A percentile compares a stretch with the other conserved stretches of the same genome.
Conservation (phyloP, 2,329 filamentous ascomycete genomes). For the Trichocomaceae sp. region DNA sequence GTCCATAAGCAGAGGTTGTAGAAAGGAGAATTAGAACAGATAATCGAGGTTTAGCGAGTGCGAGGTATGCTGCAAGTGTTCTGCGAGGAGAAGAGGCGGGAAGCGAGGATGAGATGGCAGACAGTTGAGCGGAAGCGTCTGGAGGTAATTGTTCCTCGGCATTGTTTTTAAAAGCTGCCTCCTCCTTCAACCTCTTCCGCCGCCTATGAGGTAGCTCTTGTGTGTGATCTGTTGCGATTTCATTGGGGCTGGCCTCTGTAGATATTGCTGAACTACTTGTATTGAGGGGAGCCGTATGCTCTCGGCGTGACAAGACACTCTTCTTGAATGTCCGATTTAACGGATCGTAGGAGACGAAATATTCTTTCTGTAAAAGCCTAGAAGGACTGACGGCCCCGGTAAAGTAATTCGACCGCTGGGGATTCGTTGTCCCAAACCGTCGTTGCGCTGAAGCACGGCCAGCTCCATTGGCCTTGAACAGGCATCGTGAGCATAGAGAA, state of each 20-base stretch:
- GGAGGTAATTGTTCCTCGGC: slow-evolving; percentile 39
- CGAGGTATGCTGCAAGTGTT: slow-evolving; percentile 71
- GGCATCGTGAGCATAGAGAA: slow-evolving; percentile 30
- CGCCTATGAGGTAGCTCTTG: slow-evolving; percentile 38
- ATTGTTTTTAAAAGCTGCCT: slow-evolving; percentile 15
- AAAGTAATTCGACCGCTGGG: slow-evolving; percentile 25
- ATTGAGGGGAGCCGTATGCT: slow-evolving; percentile 13
- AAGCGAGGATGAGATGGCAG: slow-evolving; percentile 50
- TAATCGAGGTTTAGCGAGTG: slow-evolving; percentile 90
- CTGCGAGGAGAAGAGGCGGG: slow-evolving; percentile 56
- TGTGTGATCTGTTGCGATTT: slow-evolving; percentile 18
- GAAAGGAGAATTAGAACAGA: slow-evolving; percentile 86
- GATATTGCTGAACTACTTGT: background rate
- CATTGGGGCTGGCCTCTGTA: slow-evolving; percentile 9
- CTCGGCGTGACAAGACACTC: slow-evolving; percentile 19
- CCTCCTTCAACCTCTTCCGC: slow-evolving; percentile 38
- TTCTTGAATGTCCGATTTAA: slow-evolving; percentile 17
- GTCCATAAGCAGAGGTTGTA: slow-evolving; percentile 81
- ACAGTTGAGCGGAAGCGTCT: slow-evolving; percentile 57
- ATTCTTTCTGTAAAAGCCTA: slow-evolving; percentile 29
- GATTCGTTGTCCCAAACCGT: slow-evolving; percentile 27
- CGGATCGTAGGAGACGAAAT: slow-evolving; percentile 33
- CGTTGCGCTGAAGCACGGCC: slow-evolving; percentile 19
- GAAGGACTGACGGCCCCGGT: slow-evolving; percentile 21
- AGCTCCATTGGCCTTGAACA: slow-evolving; percentile 18